Percentiles rank a stretch among this genome's conserved stretches.
Evolutionary conservation across 495 filamentous ascomycete species (phyloP).

Genomic region (Penicillium longicatenatum): DNA sequence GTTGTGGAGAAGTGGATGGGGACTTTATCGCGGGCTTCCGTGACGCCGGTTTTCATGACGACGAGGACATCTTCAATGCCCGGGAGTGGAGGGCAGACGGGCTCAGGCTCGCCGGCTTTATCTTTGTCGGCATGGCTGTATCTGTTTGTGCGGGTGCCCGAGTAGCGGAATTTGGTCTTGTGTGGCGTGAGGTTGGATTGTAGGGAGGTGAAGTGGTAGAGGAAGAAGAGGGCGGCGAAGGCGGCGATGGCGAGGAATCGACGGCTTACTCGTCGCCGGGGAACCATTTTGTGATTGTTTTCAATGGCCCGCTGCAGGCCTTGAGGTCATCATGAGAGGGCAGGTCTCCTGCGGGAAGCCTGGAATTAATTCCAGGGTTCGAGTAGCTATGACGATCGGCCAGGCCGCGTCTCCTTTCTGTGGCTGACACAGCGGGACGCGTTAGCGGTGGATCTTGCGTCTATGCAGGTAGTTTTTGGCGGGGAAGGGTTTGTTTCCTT

Average conservation of each 20-base stretch:
- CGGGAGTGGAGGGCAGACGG: constrained; percentile 40
- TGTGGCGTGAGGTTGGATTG: constrained; percentile 19
- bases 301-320: constrained; percentile 19
- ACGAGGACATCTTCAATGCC: constrained; percentile 49
- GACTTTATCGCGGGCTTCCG: constrained; percentile 45
- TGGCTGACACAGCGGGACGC: constrained; percentile 22
- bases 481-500: neutral
- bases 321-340: constrained; percentile 17
- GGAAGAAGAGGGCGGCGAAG: constrained; percentile 30
- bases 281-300: constrained; percentile 24
- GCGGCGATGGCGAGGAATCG: constrained; percentile 31
- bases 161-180: neutral
- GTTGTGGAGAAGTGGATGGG: constrained; percentile 54
- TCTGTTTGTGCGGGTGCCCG: neutral
- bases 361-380: constrained; percentile 3
- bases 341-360: constrained; percentile 12
- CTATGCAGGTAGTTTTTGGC: neutral
- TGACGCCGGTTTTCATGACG: constrained; percentile 51
- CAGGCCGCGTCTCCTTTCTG: constrained; percentile 14
- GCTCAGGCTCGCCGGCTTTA: constrained; percentile 14
- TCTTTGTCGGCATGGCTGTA: neutral
- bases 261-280: constrained; percentile 33
- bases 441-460: constrained; percentile 8
- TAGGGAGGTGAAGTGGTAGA: constrained; percentile 36
- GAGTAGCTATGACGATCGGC: constrained; percentile 13